Evolutionary conservation across 148 eudicot species (phyloP).

Genomic region (Chenopodium suecicum): DNA sequence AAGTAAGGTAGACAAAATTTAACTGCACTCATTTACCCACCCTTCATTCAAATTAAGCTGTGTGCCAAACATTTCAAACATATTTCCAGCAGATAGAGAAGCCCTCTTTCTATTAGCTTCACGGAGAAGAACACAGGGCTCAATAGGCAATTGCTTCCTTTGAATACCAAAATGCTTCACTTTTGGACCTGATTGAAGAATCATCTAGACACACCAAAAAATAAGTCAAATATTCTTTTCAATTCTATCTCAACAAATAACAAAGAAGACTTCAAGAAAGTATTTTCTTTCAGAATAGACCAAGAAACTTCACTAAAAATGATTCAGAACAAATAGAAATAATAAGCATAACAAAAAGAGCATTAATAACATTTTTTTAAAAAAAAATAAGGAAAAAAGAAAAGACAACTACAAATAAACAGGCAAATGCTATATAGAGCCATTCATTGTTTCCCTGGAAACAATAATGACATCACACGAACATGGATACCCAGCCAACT

Average conservation of each 20-base stretch:
- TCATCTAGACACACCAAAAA: conserved; percentile 48
- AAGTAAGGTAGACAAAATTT: neutral
- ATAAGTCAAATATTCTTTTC: conserved; percentile 5
- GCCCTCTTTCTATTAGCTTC: conserved; percentile 96
- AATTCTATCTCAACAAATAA: neutral
- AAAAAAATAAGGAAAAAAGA: too few relatives aligned
- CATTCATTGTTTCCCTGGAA: neutral
- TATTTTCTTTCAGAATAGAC: neutral
- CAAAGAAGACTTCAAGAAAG: neutral
- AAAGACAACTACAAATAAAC: neutral
- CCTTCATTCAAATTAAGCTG: conserved; percentile 47
- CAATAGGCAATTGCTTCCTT: conserved; percentile 86
- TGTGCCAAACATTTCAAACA: conserved; percentile 66
- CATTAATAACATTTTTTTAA: too few relatives aligned
- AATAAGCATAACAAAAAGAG: neutral
- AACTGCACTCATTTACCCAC: conserved; percentile 32
- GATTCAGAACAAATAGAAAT: neutral
- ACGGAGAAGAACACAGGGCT: conserved; percentile 81
- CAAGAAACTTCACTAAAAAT: neutral
- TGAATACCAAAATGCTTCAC: conserved; percentile 87
- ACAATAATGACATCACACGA: too few relatives aligned
- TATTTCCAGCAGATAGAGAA: conserved; percentile 83
- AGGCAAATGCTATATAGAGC: neutral
- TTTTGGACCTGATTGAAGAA: conserved; percentile 66
- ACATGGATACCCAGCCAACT: too few relatives aligned